Conservation (phyloP, 768 basidiomycete species). For the Candolleomyces eurysporus region DNA sequence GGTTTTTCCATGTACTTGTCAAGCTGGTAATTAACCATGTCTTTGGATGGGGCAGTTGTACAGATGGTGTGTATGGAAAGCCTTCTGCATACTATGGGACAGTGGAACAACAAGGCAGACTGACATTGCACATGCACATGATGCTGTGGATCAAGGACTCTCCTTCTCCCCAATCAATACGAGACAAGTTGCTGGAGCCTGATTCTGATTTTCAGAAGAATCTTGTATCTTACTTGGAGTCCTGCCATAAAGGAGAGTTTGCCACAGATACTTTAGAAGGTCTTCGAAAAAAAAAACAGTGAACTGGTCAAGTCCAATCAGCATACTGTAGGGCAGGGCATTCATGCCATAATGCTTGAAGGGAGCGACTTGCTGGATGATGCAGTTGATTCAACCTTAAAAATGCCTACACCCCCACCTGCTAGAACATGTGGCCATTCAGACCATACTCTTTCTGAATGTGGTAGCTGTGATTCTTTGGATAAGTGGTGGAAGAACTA, state of each 20-base stretch:
- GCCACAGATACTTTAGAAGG: too few relatives aligned
- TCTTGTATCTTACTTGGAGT: constrained; percentile 16
- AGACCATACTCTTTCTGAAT: too few relatives aligned
- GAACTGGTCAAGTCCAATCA: too few relatives aligned
- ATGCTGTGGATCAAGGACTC: constrained; percentile 22
- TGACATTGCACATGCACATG: constrained; percentile 32
- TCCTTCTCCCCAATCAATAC: neutral
- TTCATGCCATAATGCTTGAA: too few relatives aligned
- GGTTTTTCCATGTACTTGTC: neutral
- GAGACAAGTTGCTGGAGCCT: neutral
- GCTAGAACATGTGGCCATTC: too few relatives aligned
- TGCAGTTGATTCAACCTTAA: too few relatives aligned
- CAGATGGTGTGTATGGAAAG: constrained; percentile 21
- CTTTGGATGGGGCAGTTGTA: constrained; percentile 18
- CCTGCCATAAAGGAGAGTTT: constrained; percentile 28
- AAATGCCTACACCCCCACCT: too few relatives aligned
- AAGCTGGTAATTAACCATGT: constrained; percentile 8
- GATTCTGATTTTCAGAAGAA: neutral
- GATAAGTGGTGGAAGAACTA: too few relatives aligned
- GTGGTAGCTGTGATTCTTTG: too few relatives aligned
- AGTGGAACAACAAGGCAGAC: constrained; percentile 29
- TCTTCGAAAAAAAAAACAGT: too few relatives aligned
- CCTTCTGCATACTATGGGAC: constrained; percentile 24
- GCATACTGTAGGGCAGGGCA: too few relatives aligned
- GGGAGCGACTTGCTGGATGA: too few relatives aligned